These are phyloP conservation scores for Pythium apleroticum DNA, from an alignment of 352 stramenopile species.

Conservation along the genomic window DNA sequence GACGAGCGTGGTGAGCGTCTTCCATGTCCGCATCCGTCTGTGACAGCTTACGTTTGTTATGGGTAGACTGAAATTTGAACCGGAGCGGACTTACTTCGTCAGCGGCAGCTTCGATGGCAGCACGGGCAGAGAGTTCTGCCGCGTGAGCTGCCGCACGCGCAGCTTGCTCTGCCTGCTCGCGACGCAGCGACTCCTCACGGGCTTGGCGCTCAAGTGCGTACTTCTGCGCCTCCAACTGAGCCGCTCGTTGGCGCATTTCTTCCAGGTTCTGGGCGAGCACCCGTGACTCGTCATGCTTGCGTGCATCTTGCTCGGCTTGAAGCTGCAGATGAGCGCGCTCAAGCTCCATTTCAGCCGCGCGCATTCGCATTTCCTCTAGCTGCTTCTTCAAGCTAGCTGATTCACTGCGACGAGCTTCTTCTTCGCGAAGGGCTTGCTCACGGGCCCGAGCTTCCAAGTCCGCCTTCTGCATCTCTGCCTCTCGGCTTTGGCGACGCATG, in stretches of 20 bases:
- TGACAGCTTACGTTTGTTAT: constrained; percentile 36
- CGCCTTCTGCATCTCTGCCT: constrained; percentile 47
- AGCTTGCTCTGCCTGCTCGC: constrained; percentile 63
- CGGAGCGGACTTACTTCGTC: constrained; percentile 37
- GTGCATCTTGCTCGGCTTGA: constrained; percentile 46
- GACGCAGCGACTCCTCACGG: constrained; percentile 47
- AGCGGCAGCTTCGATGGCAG: constrained; percentile 63
- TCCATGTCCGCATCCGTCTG: constrained; percentile 68
- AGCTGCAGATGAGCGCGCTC: constrained; percentile 50
- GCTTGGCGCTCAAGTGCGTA: constrained; percentile 45
- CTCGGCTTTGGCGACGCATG: constrained; percentile 43
- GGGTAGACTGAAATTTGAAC: constrained; percentile 21
- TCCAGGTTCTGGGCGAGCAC: constrained; percentile 22
- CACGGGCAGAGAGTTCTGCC: constrained; percentile 64
- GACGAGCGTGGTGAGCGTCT: constrained; percentile 28
- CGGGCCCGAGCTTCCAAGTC: constrained; percentile 36
- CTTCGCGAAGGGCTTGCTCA: constrained; percentile 37
- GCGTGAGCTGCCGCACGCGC: constrained; percentile 61
- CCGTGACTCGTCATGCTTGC: constrained; percentile 25
- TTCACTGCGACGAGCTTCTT: constrained; percentile 44
- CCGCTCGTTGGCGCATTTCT: constrained; percentile 48
- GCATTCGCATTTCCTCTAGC: constrained; percentile 52
- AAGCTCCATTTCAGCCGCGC: constrained; percentile 49
- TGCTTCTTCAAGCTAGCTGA: constrained; percentile 42
- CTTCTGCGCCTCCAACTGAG: constrained; percentile 52